Evolutionary conservation across 192 early-diverging fungal species (phyloP), one percentile per base, ranked within the genome.

Genomic region (Backusella sp.): DNA sequence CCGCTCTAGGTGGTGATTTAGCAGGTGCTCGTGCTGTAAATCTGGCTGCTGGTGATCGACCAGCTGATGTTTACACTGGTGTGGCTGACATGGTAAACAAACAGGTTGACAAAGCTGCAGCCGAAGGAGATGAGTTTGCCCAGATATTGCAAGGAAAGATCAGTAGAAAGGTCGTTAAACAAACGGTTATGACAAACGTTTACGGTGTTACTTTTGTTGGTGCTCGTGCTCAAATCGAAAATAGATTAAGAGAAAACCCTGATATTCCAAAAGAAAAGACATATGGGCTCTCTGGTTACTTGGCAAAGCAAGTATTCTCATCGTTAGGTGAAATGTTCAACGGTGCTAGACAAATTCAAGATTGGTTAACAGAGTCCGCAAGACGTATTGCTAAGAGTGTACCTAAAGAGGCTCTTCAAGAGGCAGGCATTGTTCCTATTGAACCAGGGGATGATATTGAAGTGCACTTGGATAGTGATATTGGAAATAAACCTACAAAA

Each of bases 121-220:
- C 80, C 4, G 73, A 75, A 4, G 94, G 90, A n/a, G 82, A 91
- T 21, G 75, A 79, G 37, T 77, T 85, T 69, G 96, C 96, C 4
- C 14, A 87, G 73, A 77, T 93, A 3, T 86, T 97, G 74, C 73
- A 86, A 32, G 88, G 87, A 73, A 88, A 88, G 73, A 85, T 99
- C 53, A 92, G 89, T 11, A 92, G 98, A 67, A 97, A 97, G 86
- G 89, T 99, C 46, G 95, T 99, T 69, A 99, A 99, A 85, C 96
- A 99, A 77, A 97, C 98, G 0, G 97, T 99, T 76, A 99, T 99
- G 98, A 99, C 98, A 67, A 98, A 97, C 79, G 96, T 97, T 5
- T 99, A 99, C 66, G 98, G 98, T 35, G 98, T 99, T 66, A 99
- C 98, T 1, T 94, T 97, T 76, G 87, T 99, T 28, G 98, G 98